Percentiles rank a stretch among this genome's conserved stretches.
phyloP scores from a whole-genome alignment of 208 protist species.

The Leishmania arabica region DNA sequence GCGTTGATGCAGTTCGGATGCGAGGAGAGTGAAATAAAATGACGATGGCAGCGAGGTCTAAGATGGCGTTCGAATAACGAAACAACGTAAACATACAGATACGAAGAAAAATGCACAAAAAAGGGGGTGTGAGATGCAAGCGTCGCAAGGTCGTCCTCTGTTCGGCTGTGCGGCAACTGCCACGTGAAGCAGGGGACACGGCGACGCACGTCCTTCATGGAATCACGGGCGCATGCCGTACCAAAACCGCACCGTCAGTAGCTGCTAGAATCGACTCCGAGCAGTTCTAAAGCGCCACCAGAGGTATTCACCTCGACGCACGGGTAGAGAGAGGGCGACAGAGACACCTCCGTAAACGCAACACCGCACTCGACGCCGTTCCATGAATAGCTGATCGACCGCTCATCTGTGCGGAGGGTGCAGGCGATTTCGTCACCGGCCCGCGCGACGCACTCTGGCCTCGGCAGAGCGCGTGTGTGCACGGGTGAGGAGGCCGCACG shows the following conservation, averaged over 20 bases:
- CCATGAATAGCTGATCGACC: conserved; percentile 39
- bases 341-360: conserved; percentile 36
- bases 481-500: neutral
- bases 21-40: neutral
- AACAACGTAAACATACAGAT: neutral
- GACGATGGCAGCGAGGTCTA: neutral
- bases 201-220: neutral
- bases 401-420: conserved; percentile 23
- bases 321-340: conserved; percentile 48
- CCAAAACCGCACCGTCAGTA: neutral
- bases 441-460: conserved; percentile 13
- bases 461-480: neutral
- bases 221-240: neutral
- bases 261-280: conserved; percentile 16
- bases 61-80: neutral
- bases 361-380: conserved; percentile 56
- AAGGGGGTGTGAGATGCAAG: neutral
- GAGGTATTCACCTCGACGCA: conserved; percentile 53
- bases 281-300: conserved; percentile 46
- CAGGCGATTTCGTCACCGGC: conserved; percentile 50
- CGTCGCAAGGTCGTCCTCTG: neutral
- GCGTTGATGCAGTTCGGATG: too few relatives aligned
- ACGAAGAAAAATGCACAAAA: neutral
- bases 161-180: too few relatives aligned
- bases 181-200: neutral